Base-by-base conservation (phyloP, 495 filamentous ascomycete species). In the Thozetella sp. region DNA sequence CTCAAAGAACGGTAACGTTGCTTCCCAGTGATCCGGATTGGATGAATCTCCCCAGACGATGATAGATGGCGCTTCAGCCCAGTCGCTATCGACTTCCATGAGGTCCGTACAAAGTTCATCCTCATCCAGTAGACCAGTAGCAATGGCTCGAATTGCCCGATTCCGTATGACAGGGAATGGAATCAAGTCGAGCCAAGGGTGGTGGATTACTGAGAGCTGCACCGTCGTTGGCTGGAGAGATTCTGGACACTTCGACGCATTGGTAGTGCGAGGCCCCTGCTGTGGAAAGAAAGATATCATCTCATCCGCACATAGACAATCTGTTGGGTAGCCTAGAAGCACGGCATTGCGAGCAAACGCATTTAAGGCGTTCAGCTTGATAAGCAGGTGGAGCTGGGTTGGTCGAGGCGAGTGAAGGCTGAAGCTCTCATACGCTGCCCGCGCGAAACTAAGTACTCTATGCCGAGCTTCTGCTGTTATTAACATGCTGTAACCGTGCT, bases 21-120 rank as follows among this genome's bases (percentile, higher is more conserved):
- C 43, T 48, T 48, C 43, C 43, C 43, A 48, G 10, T 20, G 11
- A 11, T 13, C 3, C n/a, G 43, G 43, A n/a, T 48, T 20, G 3
- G 43, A 48, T n/a, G 43, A 48, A n/a, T 48, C 43, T 10, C 43
- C 43, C 43, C 43, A 48, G 20, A n/a, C 43, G n/a, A 48, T 48
- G 43, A 48, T 11, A 20, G 10, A 10, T n/a, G 43, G 43, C 11
- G 43, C 9, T n/a, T 9, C 43, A 4, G 9, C 43, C 43, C n/a
- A n/a, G 43, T n/a, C 43, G 3, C 20, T n/a, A 4, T 13, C 43
- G 3, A 48, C 43, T n/a, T 48, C 43, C 43, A 48, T 48, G 43
- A 48, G 43, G 20, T 48, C 43, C n/a, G 20, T 10, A 19, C 43
- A 48, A 20, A 48, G 43, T 48, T 48, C 43, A 48, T 48, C 43